Evolutionary conservation across 176 grass and related monocot species (phyloP), one percentile per base, ranked within the genome.

Genomic region (Bonia amplexicaulis): DNA sequence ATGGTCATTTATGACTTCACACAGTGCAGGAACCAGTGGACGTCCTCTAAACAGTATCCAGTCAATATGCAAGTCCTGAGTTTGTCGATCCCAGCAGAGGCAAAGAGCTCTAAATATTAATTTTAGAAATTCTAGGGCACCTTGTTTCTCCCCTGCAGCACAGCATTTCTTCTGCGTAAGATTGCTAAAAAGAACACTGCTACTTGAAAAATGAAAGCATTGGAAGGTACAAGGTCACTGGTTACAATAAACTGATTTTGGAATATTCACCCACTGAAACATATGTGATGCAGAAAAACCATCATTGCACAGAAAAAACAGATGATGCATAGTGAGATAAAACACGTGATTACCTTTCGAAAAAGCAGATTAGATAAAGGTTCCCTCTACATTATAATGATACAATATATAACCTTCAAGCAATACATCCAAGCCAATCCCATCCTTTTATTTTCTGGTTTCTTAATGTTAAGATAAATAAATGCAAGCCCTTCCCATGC

Each of bases 1-100:
- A 65, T 99, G 96, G 71, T 99, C 90, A 81, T 94, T 99, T 83
- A 99, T 95, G 41, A 99, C 96, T 85, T 96, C 96, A 85, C 96
- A 99, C 20, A 95, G 90, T 74, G 90, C 83, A 6, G 93, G 96
- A 78, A 96, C 93, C 47, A 99, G 78, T 70, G 96, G 89, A 41
- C 93, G 91, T 16, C 96, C 91, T 92, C 96, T 84, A 83, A 99
- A 99, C 49, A 99, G 81, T 52, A 96, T 84, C 96, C 96, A 99
- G 71, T 99, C 96, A 46, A 99, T 81, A 66, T 96, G 96, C 85
- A 99, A 87, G 86, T 99, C 96, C 65, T 99, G 96, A 61, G 96
- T 99, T 62, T 99, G 96, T 69, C 96, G 90, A 80, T 99, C 96
- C 96, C 96, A 99, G 61, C 93, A 99, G 44, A 99, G 86, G 79